Conservation (phyloP, 331 rosid genomes). For the Prunus yedoensis region DNA sequence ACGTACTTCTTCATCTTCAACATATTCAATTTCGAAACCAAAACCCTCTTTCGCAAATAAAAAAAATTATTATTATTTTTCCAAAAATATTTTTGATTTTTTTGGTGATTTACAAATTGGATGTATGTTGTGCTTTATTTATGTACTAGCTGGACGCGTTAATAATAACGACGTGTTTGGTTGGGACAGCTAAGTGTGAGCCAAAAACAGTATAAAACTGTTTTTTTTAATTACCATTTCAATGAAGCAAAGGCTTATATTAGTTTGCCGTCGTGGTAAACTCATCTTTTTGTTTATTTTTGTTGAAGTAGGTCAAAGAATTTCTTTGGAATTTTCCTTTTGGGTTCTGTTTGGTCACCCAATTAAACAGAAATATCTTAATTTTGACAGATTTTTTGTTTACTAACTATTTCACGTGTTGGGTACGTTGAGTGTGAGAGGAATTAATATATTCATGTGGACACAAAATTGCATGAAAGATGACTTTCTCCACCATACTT, state of each 20-base stretch:
- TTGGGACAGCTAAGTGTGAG: background rate
- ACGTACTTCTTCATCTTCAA: conserved; percentile 19
- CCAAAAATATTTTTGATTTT: background rate
- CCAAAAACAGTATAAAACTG: background rate
- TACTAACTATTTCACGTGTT: background rate
- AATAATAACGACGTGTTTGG: background rate
- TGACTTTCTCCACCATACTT: background rate
- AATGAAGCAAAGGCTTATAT: background rate
- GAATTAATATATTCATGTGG: background rate
- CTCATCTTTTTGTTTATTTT: background rate
- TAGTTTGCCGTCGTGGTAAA: conserved; percentile 2
- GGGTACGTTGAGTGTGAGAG: background rate
- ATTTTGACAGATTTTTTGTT: background rate
- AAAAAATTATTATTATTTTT: too few relatives aligned
- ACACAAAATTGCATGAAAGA: background rate
- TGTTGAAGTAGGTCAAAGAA: too few relatives aligned
- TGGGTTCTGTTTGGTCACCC: background rate
- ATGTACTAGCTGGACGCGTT: background rate
- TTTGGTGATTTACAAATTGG: background rate
- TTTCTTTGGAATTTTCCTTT: background rate
- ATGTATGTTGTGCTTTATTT: background rate
- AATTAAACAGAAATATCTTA: background rate
- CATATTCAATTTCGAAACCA: background rate
- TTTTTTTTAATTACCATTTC: background rate
- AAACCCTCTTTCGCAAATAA: background rate